Conservation (phyloP, 441 rosid species). For the Erysimum cheiri region DNA sequence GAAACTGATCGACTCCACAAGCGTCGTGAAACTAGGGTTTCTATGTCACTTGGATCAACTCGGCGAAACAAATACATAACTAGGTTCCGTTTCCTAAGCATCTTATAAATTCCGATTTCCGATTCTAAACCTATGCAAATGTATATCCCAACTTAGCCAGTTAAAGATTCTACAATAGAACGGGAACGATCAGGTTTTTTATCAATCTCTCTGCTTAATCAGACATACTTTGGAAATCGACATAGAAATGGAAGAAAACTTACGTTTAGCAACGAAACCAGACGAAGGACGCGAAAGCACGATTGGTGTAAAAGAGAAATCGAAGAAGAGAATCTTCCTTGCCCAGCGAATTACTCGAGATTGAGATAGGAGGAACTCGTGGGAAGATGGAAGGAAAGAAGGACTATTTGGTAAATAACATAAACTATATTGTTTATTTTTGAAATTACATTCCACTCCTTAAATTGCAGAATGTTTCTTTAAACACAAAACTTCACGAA, state of each 20-base stretch:
- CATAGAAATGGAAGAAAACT: constrained; percentile 37
- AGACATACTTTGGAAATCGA: constrained; percentile 8
- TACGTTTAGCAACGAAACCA: constrained; percentile 26
- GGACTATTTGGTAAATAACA: constrained; percentile 39
- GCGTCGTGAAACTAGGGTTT: constrained; percentile 28
- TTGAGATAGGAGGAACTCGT: constrained; percentile 9
- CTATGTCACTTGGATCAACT: constrained; percentile 11
- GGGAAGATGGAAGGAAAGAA: not conserved
- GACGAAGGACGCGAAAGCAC: constrained; percentile 15
- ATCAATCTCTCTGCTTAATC: not conserved
- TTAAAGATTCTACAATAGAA: not conserved
- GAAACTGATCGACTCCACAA: constrained; percentile 26
- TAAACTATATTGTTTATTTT: not conserved
- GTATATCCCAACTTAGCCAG: constrained; percentile 9
- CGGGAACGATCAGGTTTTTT: constrained; percentile 6
- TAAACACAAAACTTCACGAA: too few species aligned
- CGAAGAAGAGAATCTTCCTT: constrained; percentile 32
- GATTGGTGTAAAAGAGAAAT: constrained; percentile 16
- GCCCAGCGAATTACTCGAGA: constrained; percentile 6
- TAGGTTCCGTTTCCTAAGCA: constrained; percentile 39
- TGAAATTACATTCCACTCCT: constrained; percentile 4
- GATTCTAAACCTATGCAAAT: constrained; percentile 26
- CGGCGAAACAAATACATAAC: constrained; percentile 29
- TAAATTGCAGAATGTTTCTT: not conserved
- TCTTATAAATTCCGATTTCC: constrained; percentile 8